phyloP scores from a whole-genome alignment of 495 filamentous ascomycete genomes.

The Thermothielavioides terrestris region DNA sequence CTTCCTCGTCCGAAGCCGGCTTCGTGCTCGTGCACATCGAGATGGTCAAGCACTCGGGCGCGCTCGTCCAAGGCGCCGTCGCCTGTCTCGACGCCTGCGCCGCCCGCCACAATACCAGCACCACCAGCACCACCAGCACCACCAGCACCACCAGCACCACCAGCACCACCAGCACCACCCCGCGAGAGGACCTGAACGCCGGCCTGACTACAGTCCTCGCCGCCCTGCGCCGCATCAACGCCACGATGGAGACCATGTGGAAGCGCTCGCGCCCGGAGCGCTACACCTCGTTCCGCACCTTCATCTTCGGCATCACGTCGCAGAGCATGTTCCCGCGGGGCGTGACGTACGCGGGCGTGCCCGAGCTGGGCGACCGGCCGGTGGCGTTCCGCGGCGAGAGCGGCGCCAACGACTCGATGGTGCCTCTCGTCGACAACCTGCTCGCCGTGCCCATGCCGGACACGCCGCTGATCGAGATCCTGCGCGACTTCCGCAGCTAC shows the following conservation, averaged over 20 bases:
- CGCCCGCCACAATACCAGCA: too few relatives aligned
- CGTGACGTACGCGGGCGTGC: conserved; percentile 77
- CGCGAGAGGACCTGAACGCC: conserved; percentile 50
- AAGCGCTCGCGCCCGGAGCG: conserved; percentile 63
- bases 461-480: conserved; percentile 75
- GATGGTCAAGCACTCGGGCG: conserved; percentile 72
- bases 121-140: too few relatives aligned
- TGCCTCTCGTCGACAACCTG: conserved; percentile 79
- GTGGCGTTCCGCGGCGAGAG: conserved; percentile 76
- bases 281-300: conserved; percentile 80
- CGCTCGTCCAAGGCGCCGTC: conserved; percentile 59
- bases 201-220: conserved; percentile 52
- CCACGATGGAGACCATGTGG: conserved; percentile 86
- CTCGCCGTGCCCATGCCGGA: conserved; percentile 70
- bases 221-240: conserved; percentile 63
- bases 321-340: conserved; percentile 89
- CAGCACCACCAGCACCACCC: too few relatives aligned
- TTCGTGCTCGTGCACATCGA: conserved; percentile 79
- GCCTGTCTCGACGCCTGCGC: conserved; percentile 52
- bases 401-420: conserved; percentile 81
- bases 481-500: conserved; percentile 78
- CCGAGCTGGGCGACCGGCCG: conserved; percentile 59
- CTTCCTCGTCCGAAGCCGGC: conserved; percentile 79
- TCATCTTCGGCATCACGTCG: conserved; percentile 85
- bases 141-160: too few relatives aligned